Conservation (phyloP, 192 early-diverging fungal species). For the Backusella macrospora region DNA sequence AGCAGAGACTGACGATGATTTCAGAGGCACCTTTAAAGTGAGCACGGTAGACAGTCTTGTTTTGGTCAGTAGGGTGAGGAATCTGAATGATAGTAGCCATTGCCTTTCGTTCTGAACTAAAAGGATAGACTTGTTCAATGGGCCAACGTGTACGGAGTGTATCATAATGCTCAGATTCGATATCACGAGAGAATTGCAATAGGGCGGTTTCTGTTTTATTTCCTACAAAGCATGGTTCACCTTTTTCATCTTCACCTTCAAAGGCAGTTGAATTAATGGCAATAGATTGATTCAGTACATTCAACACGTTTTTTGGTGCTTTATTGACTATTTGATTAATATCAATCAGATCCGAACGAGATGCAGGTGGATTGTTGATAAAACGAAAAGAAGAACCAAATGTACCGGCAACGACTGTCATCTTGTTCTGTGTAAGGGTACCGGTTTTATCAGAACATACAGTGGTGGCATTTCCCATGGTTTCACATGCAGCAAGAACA, state of each 20-base stretch:
- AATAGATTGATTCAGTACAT: conserved; percentile 69
- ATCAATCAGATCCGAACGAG: conserved; percentile 43
- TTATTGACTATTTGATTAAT: conserved; percentile 43
- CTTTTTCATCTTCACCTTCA: conserved; percentile 55
- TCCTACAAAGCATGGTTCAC: conserved; percentile 69
- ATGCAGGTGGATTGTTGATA: conserved; percentile 42
- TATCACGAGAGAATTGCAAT: conserved; percentile 73
- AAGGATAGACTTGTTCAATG: conserved; percentile 80
- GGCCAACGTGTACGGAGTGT: conserved; percentile 64
- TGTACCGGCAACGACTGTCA: conserved; percentile 91
- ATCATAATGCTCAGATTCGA: conserved; percentile 64
- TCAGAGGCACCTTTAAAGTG: conserved; percentile 96
- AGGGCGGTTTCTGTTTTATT: conserved; percentile 96
- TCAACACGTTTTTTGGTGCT: conserved; percentile 43
- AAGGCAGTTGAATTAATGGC: conserved; percentile 84
- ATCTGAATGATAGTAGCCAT: conserved; percentile 86
- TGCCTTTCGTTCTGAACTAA: conserved; percentile 89
- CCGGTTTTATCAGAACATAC: conserved; percentile 99
- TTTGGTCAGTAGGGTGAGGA: conserved; percentile 47
- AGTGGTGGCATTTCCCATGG: conserved; percentile 98
- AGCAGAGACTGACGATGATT: conserved; percentile 71
- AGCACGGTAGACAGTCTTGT: conserved; percentile 57
- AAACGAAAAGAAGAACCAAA: conserved; percentile 72
- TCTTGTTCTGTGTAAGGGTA: conserved; percentile 95
- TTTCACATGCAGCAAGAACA: conserved; percentile 94